Conservation (phyloP, 192 early-diverging fungal species). For the Linnemannia exigua region DNA sequence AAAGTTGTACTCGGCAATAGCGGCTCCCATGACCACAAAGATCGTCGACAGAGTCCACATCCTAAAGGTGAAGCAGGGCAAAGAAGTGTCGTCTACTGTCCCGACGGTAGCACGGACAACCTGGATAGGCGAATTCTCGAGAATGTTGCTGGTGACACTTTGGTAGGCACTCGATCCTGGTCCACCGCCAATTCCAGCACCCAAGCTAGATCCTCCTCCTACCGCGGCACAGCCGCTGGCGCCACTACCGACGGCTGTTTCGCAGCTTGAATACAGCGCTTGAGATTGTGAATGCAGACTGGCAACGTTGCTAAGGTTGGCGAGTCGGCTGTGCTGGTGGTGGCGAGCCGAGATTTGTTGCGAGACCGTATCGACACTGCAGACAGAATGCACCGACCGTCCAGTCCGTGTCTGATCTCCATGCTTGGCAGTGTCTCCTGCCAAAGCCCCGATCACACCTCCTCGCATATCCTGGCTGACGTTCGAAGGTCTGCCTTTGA, state of each 20-base stretch:
- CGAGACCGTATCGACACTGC: conserved; percentile 43
- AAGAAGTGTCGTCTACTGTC: conserved; percentile 53
- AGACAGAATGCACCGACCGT: conserved; percentile 41
- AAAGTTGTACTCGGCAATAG: conserved; percentile 60
- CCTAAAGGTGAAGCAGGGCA: conserved; percentile 66
- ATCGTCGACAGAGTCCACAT: conserved; percentile 64
- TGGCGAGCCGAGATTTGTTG: conserved; percentile 42
- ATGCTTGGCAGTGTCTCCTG: neutral
- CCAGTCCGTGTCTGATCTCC: neutral
- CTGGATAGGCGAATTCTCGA: conserved; percentile 56
- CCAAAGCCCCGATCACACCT: neutral
- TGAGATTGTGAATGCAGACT: conserved; percentile 33
- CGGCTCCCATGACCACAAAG: conserved; percentile 52
- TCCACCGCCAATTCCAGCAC: neutral
- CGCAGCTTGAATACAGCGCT: conserved; percentile 11
- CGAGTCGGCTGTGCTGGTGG: conserved; percentile 32
- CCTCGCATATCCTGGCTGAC: conserved; percentile 20
- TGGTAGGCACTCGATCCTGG: conserved; percentile 6
- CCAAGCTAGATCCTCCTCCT: neutral
- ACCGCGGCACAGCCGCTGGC: neutral
- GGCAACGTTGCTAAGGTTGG: conserved; percentile 22
- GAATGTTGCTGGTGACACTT: neutral
- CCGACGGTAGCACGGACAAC: conserved; percentile 55
- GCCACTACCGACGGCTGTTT: neutral
- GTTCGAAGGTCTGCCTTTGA: conserved; percentile 23